phyloP scores from a whole-genome alignment of 768 basidiomycete species.

The Kwoniella sp. region DNA sequence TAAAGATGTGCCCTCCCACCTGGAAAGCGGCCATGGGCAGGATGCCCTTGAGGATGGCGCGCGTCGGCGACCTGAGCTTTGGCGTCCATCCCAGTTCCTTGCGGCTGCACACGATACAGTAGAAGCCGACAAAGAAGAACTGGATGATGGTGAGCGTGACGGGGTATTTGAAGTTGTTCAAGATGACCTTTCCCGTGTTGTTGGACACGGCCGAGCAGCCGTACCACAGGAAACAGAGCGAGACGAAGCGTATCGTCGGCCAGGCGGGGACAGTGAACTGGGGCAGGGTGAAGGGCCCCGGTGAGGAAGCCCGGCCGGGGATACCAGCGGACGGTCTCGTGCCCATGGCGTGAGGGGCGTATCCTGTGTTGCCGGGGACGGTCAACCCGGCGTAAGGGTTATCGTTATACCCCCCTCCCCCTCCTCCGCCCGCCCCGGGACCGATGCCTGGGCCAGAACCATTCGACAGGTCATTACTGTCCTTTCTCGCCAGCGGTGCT shows the following conservation, averaged over 20 bases:
- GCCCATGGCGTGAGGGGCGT: slow-evolving; percentile 1
- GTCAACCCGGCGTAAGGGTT: slow-evolving; percentile 8
- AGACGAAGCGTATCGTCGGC: slow-evolving; percentile 57
- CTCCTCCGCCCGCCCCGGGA: no score
- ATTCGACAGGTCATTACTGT: slow-evolving; percentile 10
- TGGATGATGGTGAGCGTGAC: slow-evolving; percentile 96
- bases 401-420: slow-evolving; percentile 8
- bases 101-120: slow-evolving; percentile 72
- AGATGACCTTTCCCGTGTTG: slow-evolving; percentile 92
- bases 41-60: slow-evolving; percentile 68
- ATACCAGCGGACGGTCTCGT: slow-evolving; percentile 11
- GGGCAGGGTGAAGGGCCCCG: slow-evolving; percentile 26
- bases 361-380: slow-evolving; percentile 1
- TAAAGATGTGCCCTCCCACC: slow-evolving; percentile 95
- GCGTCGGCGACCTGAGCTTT: slow-evolving; percentile 67
- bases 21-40: slow-evolving; percentile 97
- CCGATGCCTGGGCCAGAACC: no score
- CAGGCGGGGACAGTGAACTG: slow-evolving; percentile 22
- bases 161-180: slow-evolving; percentile 87
- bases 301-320: slow-evolving; percentile 15
- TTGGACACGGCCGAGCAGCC: slow-evolving; percentile 85
- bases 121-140: slow-evolving; percentile 87
- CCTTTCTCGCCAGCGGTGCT: neutral
- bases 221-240: slow-evolving; percentile 89
- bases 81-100: slow-evolving; percentile 41